Evolutionary conservation across 148 eudicot genomes (phyloP), one percentile per base, ranked within the genome.

Genomic region (Euryodendron excelsum): DNA sequence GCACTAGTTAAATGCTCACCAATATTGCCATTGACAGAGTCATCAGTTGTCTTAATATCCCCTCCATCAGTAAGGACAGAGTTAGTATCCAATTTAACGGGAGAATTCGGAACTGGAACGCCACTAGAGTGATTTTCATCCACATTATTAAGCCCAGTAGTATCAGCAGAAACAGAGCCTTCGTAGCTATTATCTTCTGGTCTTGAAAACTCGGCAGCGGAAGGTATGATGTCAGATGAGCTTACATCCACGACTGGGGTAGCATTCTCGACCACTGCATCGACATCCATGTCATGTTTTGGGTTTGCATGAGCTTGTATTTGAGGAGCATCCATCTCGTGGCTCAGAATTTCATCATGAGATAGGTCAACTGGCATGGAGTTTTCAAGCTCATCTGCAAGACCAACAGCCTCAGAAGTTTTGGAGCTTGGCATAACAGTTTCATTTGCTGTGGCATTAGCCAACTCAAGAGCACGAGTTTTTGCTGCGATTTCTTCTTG

Each of bases 401-500:
- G 18, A 4, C 17, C 47, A 41, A 23, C 76, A 79, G 79, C 66
- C 53, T 76, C 85, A 30, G 78, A 3, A n/a, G 79, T 39, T 62
- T 80, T 84, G 14, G 78, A 80, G 70, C 39, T 69, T 34, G 80
- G 58, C 34, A 17, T 34, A 39, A n/a, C 75, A 47, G 85, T 53
- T 74, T 76, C 74, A 27, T 79, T 39, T 52, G 62, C 73, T 14
- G 77, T 62, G 34, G 86, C 86, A 73, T 64, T 80, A 76, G 84
- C 88, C 55, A 79, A 55, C 77, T 84, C 90, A 39, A 79, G 81
- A 48, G 87, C 88, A 36, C 23, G 77, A 59, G 82, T 80, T 74
- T 80, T 81, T 65, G 85, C 91, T 60, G 90, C 90, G 44, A 81
- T 75, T 86, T 91, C 96, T 76, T 87, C 89, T 63, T 86, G 79